These are phyloP conservation scores for Penicillium sp. DNA, from an alignment of 2,329 filamentous ascomycete genomes.

Conservation along the genomic window DNA sequence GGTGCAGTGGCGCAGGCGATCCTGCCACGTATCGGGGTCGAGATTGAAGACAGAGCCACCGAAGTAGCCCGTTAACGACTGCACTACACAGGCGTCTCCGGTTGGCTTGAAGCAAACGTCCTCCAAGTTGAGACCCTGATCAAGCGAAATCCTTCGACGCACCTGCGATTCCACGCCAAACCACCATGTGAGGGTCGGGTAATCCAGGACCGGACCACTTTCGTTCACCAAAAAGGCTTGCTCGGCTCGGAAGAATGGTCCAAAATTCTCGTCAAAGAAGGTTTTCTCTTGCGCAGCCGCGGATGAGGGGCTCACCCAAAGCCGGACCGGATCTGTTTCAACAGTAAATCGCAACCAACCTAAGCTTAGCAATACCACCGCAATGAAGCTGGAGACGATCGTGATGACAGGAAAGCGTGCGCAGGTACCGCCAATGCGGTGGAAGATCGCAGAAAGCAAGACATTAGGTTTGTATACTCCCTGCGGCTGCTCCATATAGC, in stretches of 20 bases:
- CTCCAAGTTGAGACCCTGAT: slow-evolving; percentile 64
- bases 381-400: slow-evolving; percentile 67
- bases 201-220: slow-evolving; percentile 73
- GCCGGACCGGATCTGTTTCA: slow-evolving; percentile 79
- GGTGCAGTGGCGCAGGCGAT: slow-evolving; percentile 67
- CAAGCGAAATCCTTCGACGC: slow-evolving; percentile 63
- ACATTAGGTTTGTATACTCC: slow-evolving; percentile 80
- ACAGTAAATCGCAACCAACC: slow-evolving; percentile 88
- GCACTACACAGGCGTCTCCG: slow-evolving; percentile 82
- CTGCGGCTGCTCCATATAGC: slow-evolving; percentile 72
- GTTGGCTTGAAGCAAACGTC: slow-evolving; percentile 95
- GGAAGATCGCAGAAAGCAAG: slow-evolving; percentile 74
- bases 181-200: slow-evolving; percentile 91
- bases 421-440: slow-evolving; percentile 70
- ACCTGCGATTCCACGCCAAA: slow-evolving; percentile 80
- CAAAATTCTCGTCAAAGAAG: slow-evolving; percentile 91
- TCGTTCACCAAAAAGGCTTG: slow-evolving; percentile 91
- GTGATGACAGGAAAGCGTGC: slow-evolving; percentile 81
- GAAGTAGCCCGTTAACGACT: slow-evolving; percentile 89
- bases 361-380: slow-evolving; percentile 73
- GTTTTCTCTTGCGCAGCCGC: slow-evolving; percentile 85
- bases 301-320: slow-evolving; percentile 96
- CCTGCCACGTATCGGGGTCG: slow-evolving; percentile 64
- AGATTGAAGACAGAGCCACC: slow-evolving; percentile 61
- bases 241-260: slow-evolving; percentile 90